Percentiles rank a stretch among this genome's conserved stretches.
Evolutionary conservation across 106 monocot genomes (phyloP).

Genomic region (Allium fistulosum): DNA sequence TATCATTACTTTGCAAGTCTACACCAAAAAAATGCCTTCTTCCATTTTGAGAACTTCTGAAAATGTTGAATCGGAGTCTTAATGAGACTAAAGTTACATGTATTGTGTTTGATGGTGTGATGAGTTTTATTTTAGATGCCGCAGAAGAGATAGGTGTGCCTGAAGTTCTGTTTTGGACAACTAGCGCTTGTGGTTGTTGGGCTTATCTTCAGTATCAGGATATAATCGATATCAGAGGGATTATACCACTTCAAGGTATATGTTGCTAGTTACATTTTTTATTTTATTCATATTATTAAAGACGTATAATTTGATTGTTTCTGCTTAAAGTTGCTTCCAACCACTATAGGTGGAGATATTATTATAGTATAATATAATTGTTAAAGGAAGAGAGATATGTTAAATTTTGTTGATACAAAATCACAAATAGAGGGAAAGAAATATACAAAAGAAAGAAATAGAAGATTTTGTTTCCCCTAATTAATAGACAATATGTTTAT

Average conservation of each 20-base stretch:
- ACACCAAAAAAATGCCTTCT: background rate
- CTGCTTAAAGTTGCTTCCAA: background rate
- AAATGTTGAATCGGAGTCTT: background rate
- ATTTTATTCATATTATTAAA: too few species aligned
- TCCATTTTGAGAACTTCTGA: background rate
- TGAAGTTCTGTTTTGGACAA: conserved; percentile 11
- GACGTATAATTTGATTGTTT: too few species aligned
- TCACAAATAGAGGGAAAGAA: too few species aligned
- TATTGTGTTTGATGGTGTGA: conserved; percentile 9
- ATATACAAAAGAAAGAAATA: too few species aligned
- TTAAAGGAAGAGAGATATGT: too few species aligned
- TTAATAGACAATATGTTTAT: too few species aligned
- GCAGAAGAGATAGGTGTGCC: conserved; percentile 13
- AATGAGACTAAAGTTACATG: conserved; percentile 1
- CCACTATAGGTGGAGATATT: too few species aligned
- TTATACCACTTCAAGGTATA: background rate
- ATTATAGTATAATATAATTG: too few species aligned
- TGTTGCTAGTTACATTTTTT: too few species aligned
- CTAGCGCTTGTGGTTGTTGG: conserved; percentile 13
- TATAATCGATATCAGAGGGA: background rate
- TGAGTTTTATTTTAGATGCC: conserved; percentile 13
- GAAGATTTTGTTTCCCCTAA: too few species aligned
- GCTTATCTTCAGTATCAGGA: background rate
- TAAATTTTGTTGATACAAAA: too few species aligned
- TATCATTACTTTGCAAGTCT: background rate